Percentiles rank a stretch among this genome's conserved stretches.
Evolutionary conservation across 257 asterid species (phyloP).

Genomic region (Scutellaria galericulata): DNA sequence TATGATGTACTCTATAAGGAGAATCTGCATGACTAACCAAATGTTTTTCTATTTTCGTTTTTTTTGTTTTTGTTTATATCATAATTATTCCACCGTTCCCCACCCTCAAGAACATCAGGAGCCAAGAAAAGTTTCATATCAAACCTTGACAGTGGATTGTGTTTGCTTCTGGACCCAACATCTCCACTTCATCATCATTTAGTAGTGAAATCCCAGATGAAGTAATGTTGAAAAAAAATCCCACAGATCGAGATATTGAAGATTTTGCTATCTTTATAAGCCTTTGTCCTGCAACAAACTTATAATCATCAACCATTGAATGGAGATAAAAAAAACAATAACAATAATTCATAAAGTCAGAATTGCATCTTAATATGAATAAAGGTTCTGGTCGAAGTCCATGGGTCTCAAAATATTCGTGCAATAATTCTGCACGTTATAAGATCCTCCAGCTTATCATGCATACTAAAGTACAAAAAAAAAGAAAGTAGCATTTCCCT

Average conservation of each 20-base stretch:
- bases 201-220: conserved; percentile 72
- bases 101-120: conserved; percentile 23
- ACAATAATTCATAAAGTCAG: neutral
- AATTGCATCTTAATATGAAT: neutral
- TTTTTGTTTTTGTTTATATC: neutral
- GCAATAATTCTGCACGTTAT: neutral
- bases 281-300: conserved; percentile 67
- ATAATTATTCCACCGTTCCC: conserved; percentile 16
- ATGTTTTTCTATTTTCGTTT: neutral
- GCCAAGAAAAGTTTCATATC: conserved; percentile 21
- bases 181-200: conserved; percentile 67
- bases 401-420: conserved; percentile 3
- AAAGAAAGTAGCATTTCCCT: neutral
- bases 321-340: neutral
- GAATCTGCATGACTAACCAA: neutral
- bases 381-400: conserved; percentile 10
- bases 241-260: conserved; percentile 70
- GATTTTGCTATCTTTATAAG: conserved; percentile 84
- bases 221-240: conserved; percentile 62
- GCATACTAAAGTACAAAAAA: neutral
- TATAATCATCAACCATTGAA: conserved; percentile 8
- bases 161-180: conserved; percentile 70
- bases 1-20: neutral
- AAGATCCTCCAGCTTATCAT: conserved; percentile 2
- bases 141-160: conserved; percentile 68